Evolutionary conservation across 2,329 filamentous ascomycete genomes (phyloP).

Genomic region (Arthrobotrys iridis): DNA sequence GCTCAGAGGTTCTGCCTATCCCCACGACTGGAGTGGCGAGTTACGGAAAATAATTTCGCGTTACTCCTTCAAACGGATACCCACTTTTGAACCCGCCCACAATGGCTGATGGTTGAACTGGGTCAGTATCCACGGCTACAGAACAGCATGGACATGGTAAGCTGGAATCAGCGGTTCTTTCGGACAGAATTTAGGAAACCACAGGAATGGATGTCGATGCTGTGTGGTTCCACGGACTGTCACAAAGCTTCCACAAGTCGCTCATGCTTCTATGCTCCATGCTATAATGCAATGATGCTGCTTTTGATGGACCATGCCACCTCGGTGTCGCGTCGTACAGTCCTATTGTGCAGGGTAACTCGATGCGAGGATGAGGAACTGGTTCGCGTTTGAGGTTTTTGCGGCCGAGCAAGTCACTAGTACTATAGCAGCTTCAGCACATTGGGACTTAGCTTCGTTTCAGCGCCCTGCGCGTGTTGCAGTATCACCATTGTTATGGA

Average conservation of each 20-base stretch:
- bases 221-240: conserved; percentile 39
- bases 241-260: conserved; percentile 38
- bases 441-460: conserved; percentile 46
- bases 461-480: conserved; percentile 54
- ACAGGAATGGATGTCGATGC: conserved; percentile 15
- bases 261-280: conserved; percentile 28
- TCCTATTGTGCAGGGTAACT: conserved; percentile 26
- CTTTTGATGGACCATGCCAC: conserved; percentile 38
- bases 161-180: background rate
- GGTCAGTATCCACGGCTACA: conserved; percentile 23
- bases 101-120: conserved; percentile 9
- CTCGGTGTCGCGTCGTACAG: conserved; percentile 48
- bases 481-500: conserved; percentile 38
- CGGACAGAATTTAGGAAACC: conserved; percentile 33
- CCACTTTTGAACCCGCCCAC: conserved; percentile 11
- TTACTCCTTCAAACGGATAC: conserved; percentile 23
- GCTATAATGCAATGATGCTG: background rate
- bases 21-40: conserved; percentile 17
- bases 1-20: conserved; percentile 16
- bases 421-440: conserved; percentile 25
- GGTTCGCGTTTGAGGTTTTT: conserved; percentile 37
- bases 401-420: conserved; percentile 20
- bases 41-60: conserved; percentile 52
- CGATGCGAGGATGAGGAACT: conserved; percentile 40
- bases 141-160: conserved; percentile 19